phyloP scores from a whole-genome alignment of 2,329 filamentous ascomycete species.

The Aspergillus sp. region DNA sequence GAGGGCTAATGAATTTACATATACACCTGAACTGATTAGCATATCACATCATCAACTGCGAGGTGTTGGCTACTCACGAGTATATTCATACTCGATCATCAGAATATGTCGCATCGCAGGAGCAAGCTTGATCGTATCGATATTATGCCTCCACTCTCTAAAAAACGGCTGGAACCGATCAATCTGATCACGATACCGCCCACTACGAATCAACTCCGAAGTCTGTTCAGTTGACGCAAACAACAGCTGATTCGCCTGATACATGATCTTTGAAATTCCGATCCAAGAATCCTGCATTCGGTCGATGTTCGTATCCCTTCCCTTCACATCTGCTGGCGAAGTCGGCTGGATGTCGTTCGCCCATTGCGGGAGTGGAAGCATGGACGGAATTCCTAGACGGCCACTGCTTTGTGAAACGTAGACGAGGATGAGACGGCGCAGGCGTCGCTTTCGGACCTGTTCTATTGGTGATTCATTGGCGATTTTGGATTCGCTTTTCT shows the following conservation, averaged over 20 bases:
- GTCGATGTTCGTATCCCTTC: constrained; percentile 42
- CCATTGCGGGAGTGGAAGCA: constrained; percentile 61
- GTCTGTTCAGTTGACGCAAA: constrained; percentile 85
- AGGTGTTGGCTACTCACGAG: constrained; percentile 50
- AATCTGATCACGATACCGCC: constrained; percentile 73
- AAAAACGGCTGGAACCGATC: constrained; percentile 75
- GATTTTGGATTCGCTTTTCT: constrained; percentile 66
- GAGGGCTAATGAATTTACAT: constrained; percentile 86
- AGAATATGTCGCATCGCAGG: constrained; percentile 65
- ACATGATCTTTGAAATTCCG: constrained; percentile 86
- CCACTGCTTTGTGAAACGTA: constrained; percentile 94
- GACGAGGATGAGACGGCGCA: constrained; percentile 79
- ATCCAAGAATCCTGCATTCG: constrained; percentile 78
- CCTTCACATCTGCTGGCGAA: constrained; percentile 20
- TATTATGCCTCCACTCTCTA: constrained; percentile 70
- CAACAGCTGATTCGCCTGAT: constrained; percentile 78
- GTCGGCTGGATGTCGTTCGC: constrained; percentile 32
- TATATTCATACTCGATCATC: constrained; percentile 92
- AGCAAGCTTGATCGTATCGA: constrained; percentile 65
- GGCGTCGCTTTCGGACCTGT: constrained; percentile 72
- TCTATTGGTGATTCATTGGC: constrained; percentile 47
- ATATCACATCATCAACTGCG: neutral
- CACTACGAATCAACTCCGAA: constrained; percentile 78
- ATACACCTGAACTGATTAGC: constrained; percentile 46
- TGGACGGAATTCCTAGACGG: constrained; percentile 83